Base-by-base conservation (phyloP, 208 protist species). In the Endotrypanum monterogeii region DNA sequence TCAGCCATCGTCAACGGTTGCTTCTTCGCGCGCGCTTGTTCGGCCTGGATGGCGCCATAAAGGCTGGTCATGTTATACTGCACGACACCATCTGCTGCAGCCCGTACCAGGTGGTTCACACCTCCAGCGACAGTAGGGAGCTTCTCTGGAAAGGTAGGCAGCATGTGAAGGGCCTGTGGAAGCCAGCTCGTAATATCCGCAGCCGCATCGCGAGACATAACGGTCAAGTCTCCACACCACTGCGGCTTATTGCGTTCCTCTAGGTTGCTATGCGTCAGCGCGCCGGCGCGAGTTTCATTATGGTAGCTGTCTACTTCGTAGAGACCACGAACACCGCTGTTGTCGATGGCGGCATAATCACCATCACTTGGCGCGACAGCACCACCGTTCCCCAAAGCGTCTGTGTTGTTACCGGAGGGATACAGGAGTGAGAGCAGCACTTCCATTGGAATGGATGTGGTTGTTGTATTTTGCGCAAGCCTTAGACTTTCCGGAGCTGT, bases 1-100 rank as follows among this genome's bases (percentile, higher is more conserved):
- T 89, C 86, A 5, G 62, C 69, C 55, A 66, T 76, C 0, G 80
- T 84, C 44, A 90, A 55, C n/a, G 78, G 73, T 30, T 76, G 74
- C 50, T 83, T 80, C n/a, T 84, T 73, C 11, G 76, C 60, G 5
- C 73, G 67, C 2, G 69, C 9, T 52, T 87, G 86, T 58, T 91
- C 83, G 32, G 67, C 79, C 57, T 93, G 87, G 5, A 90, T 69
- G 11, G 81, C 85, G 14, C 78, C 83, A 76, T 89, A 93, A 32
- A 94, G 56, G 9, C 63, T 71, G 1, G 71, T 73, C 71, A 96
- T 91, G 69, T 87, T 85, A 80, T 90, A 96, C 76, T 94, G 89
- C 74, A 89, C 82, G 11, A 84, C 86, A 35, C 84, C 82, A 70
- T 94, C 89, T 18, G 76, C 69, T 18, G 87, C 76, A 18, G 66